Conservation (phyloP, 1,139 yeast species). For the Keqinozyma sinolaborantium region DNA sequence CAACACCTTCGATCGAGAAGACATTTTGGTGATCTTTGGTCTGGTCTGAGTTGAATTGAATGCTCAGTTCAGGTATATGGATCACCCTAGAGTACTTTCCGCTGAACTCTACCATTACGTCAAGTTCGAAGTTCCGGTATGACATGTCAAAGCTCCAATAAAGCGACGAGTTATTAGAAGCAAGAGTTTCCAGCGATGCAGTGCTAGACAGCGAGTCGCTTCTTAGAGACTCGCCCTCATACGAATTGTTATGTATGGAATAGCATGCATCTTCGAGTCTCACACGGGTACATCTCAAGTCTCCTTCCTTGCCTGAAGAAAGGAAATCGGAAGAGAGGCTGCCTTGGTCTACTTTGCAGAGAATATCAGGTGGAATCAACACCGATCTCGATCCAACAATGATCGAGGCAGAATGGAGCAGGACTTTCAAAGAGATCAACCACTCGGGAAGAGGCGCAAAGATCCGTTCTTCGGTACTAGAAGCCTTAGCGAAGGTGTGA, state of each 20-base stretch:
- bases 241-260: constrained; percentile 1
- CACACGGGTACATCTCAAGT: constrained; percentile 23
- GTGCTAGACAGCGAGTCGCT: constrained; percentile 2
- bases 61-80: neutral
- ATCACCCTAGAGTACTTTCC: neutral
- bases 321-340: constrained; percentile 39
- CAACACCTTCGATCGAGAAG: neutral
- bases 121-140: neutral
- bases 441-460: constrained; percentile 46
- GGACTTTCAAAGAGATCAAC: constrained; percentile 36
- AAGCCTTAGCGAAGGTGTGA: neutral
- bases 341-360: constrained; percentile 25
- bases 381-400: constrained; percentile 60
- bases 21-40: neutral
- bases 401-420: constrained; percentile 26
- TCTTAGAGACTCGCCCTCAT: neutral
- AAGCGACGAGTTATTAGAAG: neutral
- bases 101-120: neutral
- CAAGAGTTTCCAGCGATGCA: constrained; percentile 1
- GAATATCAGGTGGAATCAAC: constrained; percentile 43
- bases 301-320: constrained; percentile 22
- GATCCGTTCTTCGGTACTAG: constrained; percentile 15
- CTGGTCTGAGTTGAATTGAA: neutral
- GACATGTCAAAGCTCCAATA: neutral
- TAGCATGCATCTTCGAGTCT: constrained; percentile 4